These are phyloP conservation scores for Fusarium succisae DNA, from an alignment of 2,329 filamentous ascomycete genomes.

Conservation along the genomic window DNA sequence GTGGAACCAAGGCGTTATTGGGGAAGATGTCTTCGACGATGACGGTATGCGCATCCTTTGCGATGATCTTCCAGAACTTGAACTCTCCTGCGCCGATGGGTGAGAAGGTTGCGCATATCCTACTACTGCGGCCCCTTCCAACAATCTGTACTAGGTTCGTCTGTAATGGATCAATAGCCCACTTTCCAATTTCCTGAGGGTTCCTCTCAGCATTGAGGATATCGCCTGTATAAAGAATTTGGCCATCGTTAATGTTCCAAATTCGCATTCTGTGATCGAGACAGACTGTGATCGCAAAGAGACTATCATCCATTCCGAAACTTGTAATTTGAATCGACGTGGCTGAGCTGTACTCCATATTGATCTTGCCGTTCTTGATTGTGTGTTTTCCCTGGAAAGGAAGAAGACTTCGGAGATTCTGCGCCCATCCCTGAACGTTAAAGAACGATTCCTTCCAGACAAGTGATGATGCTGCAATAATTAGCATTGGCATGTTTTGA, in stretches of 20 bases:
- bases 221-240: conserved; percentile 79
- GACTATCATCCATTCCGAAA: conserved; percentile 59
- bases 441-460: conserved; percentile 78
- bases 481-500: neutral
- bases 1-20: conserved; percentile 67
- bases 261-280: conserved; percentile 89
- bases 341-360: conserved; percentile 74
- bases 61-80: conserved; percentile 86
- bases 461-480: conserved; percentile 37
- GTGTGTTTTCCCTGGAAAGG: conserved; percentile 73
- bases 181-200: conserved; percentile 75
- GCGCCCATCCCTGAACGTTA: conserved; percentile 76
- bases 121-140: conserved; percentile 62
- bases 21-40: conserved; percentile 78
- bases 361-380: conserved; percentile 69
- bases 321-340: conserved; percentile 67
- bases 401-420: conserved; percentile 72
- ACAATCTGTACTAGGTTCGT: conserved; percentile 79
- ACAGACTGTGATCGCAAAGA: conserved; percentile 80
- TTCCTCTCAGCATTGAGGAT: conserved; percentile 74
- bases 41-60: conserved; percentile 70
- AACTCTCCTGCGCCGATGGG: conserved; percentile 89
- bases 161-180: conserved; percentile 82
- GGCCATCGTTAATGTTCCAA: conserved; percentile 88
- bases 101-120: conserved; percentile 81